Conservation (phyloP, 2,329 filamentous ascomycete species). For the Chaetomiaceae sp. region DNA sequence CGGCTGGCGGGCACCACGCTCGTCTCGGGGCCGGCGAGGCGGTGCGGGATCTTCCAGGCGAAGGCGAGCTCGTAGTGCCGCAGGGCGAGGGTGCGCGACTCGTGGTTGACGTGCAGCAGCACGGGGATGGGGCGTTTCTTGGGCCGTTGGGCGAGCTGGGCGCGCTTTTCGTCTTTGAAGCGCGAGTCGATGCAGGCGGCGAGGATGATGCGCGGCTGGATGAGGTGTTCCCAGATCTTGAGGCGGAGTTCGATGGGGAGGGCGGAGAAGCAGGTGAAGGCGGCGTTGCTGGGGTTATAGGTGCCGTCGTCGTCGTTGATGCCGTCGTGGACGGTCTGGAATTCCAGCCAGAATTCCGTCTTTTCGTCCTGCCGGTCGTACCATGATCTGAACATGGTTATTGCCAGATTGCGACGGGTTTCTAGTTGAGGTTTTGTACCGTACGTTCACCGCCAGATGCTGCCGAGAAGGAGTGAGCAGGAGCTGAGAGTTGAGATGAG, state of each 20-base stretch:
- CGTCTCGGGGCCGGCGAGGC: constrained; percentile 28
- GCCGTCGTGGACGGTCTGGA: constrained; percentile 42
- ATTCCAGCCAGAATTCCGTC: constrained; percentile 41
- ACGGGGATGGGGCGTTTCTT: constrained; percentile 32
- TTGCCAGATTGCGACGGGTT: no score
- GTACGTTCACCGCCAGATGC: no score
- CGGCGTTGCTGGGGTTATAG: constrained; percentile 6
- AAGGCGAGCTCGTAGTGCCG: constrained; percentile 44
- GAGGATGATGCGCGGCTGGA: constrained; percentile 43
- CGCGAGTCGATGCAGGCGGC: constrained; percentile 39
- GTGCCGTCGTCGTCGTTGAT: constrained; percentile 27
- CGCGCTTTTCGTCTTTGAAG: constrained; percentile 26
- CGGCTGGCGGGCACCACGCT: constrained; percentile 29
- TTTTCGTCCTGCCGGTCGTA: constrained; percentile 16
- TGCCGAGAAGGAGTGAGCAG: no score
- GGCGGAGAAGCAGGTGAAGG: constrained; percentile 36
- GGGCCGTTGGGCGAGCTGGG: constrained; percentile 19
- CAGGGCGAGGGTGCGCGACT: constrained; percentile 40
- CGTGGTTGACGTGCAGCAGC: constrained; percentile 42
- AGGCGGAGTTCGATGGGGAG: constrained; percentile 46
- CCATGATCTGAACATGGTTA: constrained; percentile 21
- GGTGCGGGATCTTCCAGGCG: constrained; percentile 42
- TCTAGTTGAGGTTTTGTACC: no score
- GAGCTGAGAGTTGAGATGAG: no score
- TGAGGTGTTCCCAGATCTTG: constrained; percentile 43